Evolutionary conservation across 129 eudicot species (phyloP).

Genomic region (Silybum marianum): DNA sequence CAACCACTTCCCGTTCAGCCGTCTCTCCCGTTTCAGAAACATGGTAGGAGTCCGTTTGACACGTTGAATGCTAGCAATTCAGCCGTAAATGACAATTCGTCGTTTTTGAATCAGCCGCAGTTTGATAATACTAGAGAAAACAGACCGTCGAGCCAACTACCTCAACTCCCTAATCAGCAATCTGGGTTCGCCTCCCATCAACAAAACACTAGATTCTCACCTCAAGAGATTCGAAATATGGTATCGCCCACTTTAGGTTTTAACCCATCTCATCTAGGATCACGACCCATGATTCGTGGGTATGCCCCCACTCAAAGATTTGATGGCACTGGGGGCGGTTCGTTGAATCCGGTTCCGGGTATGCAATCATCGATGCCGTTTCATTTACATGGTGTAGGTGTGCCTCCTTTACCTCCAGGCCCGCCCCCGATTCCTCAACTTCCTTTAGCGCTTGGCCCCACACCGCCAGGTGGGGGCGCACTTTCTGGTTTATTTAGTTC

Average conservation of each 20-base stretch:
- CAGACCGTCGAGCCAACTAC: constrained; percentile 26
- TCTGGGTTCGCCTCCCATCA: background rate
- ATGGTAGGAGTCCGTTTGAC: constrained; percentile 40
- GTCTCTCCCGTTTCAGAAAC: constrained; percentile 47
- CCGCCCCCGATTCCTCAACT: constrained; percentile 58
- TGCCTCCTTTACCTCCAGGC: constrained; percentile 54
- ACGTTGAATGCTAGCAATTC: constrained; percentile 35
- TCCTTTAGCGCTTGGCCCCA: constrained; percentile 34
- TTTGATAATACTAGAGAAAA: constrained; percentile 24
- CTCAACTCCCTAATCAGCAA: constrained; percentile 36
- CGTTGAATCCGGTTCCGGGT: constrained; percentile 33
- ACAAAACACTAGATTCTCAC: constrained; percentile 37
- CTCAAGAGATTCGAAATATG: constrained; percentile 50
- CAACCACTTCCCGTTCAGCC: constrained; percentile 35
- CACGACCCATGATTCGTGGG: constrained; percentile 44
- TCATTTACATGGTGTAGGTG: constrained; percentile 44
- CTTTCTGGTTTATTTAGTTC: constrained; percentile 68
- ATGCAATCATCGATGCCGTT: constrained; percentile 50
- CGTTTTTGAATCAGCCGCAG: constrained; percentile 39
- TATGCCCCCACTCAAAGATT: constrained; percentile 45
- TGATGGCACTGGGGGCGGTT: constrained; percentile 31
- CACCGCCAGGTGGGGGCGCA: constrained; percentile 51
- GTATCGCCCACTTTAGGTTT: constrained; percentile 35
- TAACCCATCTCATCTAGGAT: constrained; percentile 30
- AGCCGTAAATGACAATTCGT: constrained; percentile 32